Percentiles rank a stretch among this genome's conserved stretches.
Conservation (phyloP, 768 basidiomycete genomes). For the Trametes elegans region DNA sequence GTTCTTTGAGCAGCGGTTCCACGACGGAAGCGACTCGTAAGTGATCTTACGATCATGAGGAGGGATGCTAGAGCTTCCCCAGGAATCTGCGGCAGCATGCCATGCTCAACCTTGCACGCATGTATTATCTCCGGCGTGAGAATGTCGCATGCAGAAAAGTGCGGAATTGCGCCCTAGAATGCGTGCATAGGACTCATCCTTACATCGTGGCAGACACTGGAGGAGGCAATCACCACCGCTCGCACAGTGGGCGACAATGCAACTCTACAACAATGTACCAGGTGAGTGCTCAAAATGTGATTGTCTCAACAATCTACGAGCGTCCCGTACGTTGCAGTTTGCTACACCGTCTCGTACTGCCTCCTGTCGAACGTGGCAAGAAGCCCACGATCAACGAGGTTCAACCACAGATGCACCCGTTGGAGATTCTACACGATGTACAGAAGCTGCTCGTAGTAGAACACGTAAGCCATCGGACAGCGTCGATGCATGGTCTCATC, state of each 20-base stretch:
- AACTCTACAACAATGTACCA: slow-evolving; percentile 78
- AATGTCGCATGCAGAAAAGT: slow-evolving; percentile 69
- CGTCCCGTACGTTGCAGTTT: slow-evolving; percentile 42
- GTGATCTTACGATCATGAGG: slow-evolving; percentile 27
- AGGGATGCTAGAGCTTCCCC: neutral
- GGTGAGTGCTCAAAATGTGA: slow-evolving; percentile 37
- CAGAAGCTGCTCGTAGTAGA: slow-evolving; percentile 69
- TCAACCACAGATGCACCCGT: slow-evolving; percentile 71
- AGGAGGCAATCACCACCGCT: slow-evolving; percentile 77
- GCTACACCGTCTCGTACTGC: slow-evolving; percentile 61
- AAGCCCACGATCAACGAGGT: slow-evolving; percentile 66
- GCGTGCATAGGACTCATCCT: neutral
- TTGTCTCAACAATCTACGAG: neutral
- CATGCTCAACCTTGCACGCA: slow-evolving; percentile 69
- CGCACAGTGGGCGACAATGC: slow-evolving; percentile 68
- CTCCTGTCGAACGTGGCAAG: slow-evolving; percentile 40
- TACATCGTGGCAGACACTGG: slow-evolving; percentile 48
- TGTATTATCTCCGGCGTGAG: slow-evolving; percentile 74
- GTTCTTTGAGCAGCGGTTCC: slow-evolving; percentile 86
- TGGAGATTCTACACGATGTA: slow-evolving; percentile 75
- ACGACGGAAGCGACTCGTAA: slow-evolving; percentile 77
- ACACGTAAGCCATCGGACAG: slow-evolving; percentile 41
- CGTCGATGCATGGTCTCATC: neutral
- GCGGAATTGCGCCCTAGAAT: neutral
- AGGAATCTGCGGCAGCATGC: slow-evolving; percentile 82